A percentile compares a stretch with the other conserved stretches of the same genome.
phyloP scores from a whole-genome alignment of 164 flowering plant species.

The Berberis thunbergii region DNA sequence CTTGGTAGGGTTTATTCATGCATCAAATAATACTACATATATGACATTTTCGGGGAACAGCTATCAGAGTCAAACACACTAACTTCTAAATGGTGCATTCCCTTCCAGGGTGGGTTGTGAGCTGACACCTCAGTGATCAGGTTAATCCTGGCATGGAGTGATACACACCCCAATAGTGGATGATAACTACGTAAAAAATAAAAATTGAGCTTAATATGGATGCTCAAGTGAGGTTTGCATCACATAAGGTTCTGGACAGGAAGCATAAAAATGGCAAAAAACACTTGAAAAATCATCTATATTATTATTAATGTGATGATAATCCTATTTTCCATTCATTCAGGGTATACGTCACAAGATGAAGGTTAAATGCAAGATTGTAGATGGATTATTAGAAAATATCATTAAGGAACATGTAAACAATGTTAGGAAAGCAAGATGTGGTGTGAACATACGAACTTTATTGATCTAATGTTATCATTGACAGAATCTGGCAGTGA shows the following conservation, averaged over 20 bases:
- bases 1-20: too few relatives aligned
- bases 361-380: background rate
- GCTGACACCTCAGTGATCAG: too few relatives aligned
- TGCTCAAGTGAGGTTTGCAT: too few relatives aligned
- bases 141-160: too few relatives aligned
- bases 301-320: background rate
- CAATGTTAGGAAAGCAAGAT: background rate
- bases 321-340: background rate
- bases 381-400: slow-evolving; percentile 10
- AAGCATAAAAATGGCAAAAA: background rate
- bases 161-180: too few relatives aligned
- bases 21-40: too few relatives aligned
- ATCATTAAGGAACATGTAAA: slow-evolving; percentile 13
- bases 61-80: too few relatives aligned
- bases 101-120: too few relatives aligned
- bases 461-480: slow-evolving; percentile 13
- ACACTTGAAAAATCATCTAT: background rate
- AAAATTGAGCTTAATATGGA: too few relatives aligned
- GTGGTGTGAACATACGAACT: slow-evolving; percentile 1
- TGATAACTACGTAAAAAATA: too few relatives aligned
- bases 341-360: slow-evolving; percentile 4
- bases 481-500: slow-evolving; percentile 4
- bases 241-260: background rate
- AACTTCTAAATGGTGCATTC: too few relatives aligned
- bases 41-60: too few relatives aligned